Conservation (phyloP, 495 filamentous ascomycete species). For the Hyaloscypha variabilis region DNA sequence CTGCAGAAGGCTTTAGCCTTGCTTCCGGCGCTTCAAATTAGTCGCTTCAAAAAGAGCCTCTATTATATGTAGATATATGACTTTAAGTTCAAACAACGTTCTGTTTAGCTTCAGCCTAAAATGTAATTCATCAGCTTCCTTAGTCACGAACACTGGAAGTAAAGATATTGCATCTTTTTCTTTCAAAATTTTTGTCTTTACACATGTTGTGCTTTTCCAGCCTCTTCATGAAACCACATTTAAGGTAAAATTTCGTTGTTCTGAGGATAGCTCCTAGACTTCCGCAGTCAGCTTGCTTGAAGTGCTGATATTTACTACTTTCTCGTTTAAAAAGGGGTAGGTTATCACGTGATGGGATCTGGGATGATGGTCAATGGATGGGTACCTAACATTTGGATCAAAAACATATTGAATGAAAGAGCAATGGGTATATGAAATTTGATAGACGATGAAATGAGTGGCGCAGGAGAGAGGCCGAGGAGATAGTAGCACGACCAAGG, state of each 20-base stretch:
- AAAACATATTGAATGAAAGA: too few relatives aligned
- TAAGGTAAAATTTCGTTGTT: background rate
- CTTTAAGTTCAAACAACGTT: slow-evolving; percentile 2
- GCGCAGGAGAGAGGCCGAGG: background rate
- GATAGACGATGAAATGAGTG: background rate
- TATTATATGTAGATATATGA: background rate
- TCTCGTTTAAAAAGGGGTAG: too few relatives aligned
- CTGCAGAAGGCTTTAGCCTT: background rate
- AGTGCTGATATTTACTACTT: background rate
- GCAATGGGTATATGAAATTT: too few relatives aligned
- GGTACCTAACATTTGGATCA: too few relatives aligned
- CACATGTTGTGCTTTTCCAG: background rate
- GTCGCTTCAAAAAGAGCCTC: background rate
- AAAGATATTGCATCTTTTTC: background rate
- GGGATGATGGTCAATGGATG: too few relatives aligned
- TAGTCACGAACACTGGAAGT: background rate
- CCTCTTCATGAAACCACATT: background rate
- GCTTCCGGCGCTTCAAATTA: background rate
- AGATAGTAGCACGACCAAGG: background rate
- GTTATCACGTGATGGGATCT: too few relatives aligned
- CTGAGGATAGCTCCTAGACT: background rate
- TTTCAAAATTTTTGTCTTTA: background rate
- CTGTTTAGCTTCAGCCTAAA: background rate
- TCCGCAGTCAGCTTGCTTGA: background rate
- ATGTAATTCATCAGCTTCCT: background rate